A percentile compares a stretch with the other conserved stretches of the same genome.
These are phyloP conservation scores for Saxophila tyrrhenica DNA, from an alignment of 495 filamentous ascomycete genomes.

Conservation along the genomic window DNA sequence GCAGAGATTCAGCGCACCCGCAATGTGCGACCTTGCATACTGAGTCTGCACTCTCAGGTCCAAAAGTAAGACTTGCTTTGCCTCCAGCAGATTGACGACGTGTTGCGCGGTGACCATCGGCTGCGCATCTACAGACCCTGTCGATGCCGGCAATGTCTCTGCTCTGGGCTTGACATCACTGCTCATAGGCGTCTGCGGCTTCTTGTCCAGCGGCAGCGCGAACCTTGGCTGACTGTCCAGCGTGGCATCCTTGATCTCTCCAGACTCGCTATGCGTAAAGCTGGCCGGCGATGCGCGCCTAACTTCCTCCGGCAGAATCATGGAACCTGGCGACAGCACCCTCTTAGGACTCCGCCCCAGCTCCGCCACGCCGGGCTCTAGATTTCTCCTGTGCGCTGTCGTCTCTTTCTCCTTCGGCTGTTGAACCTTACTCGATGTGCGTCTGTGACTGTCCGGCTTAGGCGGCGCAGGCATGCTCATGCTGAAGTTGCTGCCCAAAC, in stretches of 20 bases:
- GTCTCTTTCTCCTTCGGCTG: neutral
- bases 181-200: neutral
- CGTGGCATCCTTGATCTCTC: neutral
- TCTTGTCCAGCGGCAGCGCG: slow-evolving; percentile 33
- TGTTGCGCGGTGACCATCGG: slow-evolving; percentile 51
- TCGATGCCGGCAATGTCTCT: slow-evolving; percentile 41
- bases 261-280: slow-evolving; percentile 21
- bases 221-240: slow-evolving; percentile 37
- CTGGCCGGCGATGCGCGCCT: slow-evolving; percentile 32
- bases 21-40: slow-evolving; percentile 62
- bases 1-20: slow-evolving; percentile 77
- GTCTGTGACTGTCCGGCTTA: neutral
- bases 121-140: neutral
- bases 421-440: neutral
- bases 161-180: slow-evolving; percentile 33
- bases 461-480: slow-evolving; percentile 6
- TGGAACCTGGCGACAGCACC: slow-evolving; percentile 23
- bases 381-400: slow-evolving; percentile 3
- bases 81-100: slow-evolving; percentile 55
- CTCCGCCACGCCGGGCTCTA: slow-evolving; percentile 10
- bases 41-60: slow-evolving; percentile 83
- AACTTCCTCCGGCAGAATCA: slow-evolving; percentile 29
- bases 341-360: slow-evolving; percentile 19
- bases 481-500: slow-evolving; percentile 21
- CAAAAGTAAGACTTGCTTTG: slow-evolving; percentile 55